Evolutionary conservation across 768 basidiomycete genomes (phyloP), one percentile per base, ranked within the genome.

Genomic region (Asterophora lycoperdoides): DNA sequence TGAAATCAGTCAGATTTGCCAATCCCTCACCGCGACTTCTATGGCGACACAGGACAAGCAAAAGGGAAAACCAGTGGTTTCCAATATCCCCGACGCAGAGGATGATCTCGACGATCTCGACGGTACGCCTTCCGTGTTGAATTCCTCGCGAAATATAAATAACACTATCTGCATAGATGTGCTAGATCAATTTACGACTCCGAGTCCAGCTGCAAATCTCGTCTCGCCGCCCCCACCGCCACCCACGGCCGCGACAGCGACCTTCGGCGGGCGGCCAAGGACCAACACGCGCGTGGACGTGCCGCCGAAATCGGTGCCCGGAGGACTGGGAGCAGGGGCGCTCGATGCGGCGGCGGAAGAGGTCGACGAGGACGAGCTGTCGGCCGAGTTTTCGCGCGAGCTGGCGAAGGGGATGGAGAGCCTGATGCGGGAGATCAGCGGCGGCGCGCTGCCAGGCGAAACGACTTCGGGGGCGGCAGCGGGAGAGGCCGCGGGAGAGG

Each of bases 31-130:
- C 28, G 9, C 42, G 5, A 40, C 11, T 26, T 14, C 8, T 11
- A 56, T 56, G 55, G 33, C 51, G 28, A 32, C 55, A 51, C 35
- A 49, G 3, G 23, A 47, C 17, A 53, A 53, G 36, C 34, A 42
- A 41, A 49, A 64, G 36, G 29, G 38, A 41, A 49, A 64, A 46
- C 49, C 56, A 29, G 45, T 51, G 15, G 19, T 52, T 40, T 36
- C 47, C 35, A 53, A 40, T 9, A 29, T 53, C 15, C 56, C 53
- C 10, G 63, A 66, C 30, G 46, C 50, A 3, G 74, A 76, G 23
- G 82, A 84, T 17, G 81, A 87, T 62, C 60, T 85, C 15, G 84
- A 87, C 58, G 84, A 87, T 58, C 77, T 87, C 40, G 84, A 87
- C 61, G 78, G 75, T 74, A 49, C 39, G 57, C 45, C 23, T 26